These are phyloP conservation scores for Hortaea werneckii DNA, from an alignment of 2,329 filamentous ascomycete species.

Conservation along the genomic window DNA sequence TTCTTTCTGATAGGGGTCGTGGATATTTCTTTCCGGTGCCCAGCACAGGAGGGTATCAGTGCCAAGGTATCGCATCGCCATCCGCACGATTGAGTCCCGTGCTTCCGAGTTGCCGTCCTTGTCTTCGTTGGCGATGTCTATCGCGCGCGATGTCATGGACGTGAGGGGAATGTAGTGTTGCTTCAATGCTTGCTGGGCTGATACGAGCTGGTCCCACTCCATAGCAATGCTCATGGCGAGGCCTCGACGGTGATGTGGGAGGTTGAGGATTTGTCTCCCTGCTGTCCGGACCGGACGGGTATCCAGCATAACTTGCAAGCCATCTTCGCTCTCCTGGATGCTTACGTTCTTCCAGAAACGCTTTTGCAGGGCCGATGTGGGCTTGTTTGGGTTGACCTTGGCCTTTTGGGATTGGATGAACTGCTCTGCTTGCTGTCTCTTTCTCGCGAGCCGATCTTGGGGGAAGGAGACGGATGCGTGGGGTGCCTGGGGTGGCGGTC, in stretches of 20 bases:
- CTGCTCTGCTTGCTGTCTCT: conserved; percentile 41
- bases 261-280: conserved; percentile 58
- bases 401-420: conserved; percentile 37
- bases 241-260: conserved; percentile 67
- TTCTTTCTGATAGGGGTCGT: conserved; percentile 38
- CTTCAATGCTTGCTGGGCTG: conserved; percentile 72
- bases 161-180: conserved; percentile 86
- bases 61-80: conserved; percentile 74
- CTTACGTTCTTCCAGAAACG: conserved; percentile 83
- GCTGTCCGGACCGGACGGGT: conserved; percentile 66
- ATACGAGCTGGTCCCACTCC: conserved; percentile 83
- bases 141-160: conserved; percentile 68
- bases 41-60: conserved; percentile 92
- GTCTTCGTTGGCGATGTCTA: conserved; percentile 70
- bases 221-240: conserved; percentile 78
- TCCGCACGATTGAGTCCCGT: conserved; percentile 53
- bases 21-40: conserved; percentile 50
- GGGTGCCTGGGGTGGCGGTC: conserved; percentile 50
- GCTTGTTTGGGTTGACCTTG: conserved; percentile 34
- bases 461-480: conserved; percentile 39
- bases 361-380: conserved; percentile 47
- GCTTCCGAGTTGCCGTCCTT: conserved; percentile 35
- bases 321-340: conserved; percentile 54
- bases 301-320: conserved; percentile 64
- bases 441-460: conserved; percentile 37